phyloP scores from a whole-genome alignment of 805 yeast genomes.

The Saccharomycopsis sp. region DNA sequence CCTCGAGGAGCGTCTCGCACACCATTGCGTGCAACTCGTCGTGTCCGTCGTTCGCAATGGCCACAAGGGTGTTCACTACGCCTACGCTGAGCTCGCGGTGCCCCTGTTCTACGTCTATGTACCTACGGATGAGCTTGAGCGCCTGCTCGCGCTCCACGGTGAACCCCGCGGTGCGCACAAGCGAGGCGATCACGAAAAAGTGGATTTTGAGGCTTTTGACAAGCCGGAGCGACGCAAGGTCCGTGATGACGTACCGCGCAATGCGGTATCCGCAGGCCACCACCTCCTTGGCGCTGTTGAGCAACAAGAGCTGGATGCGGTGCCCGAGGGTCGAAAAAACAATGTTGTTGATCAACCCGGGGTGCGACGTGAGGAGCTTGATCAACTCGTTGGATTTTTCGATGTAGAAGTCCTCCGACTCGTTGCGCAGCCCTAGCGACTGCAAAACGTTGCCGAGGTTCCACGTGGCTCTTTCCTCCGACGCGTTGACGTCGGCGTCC shows the following conservation, averaged over 20 bases:
- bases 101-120: conserved; percentile 51
- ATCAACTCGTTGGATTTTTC: conserved; percentile 63
- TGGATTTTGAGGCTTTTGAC: conserved; percentile 44
- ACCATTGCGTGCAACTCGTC: conserved; percentile 46
- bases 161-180: conserved; percentile 49
- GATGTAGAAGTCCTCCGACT: conserved; percentile 43
- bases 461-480: conserved; percentile 47
- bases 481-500: conserved; percentile 14
- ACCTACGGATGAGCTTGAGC: conserved; percentile 57
- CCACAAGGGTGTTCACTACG: conserved; percentile 50
- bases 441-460: conserved; percentile 55
- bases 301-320: conserved; percentile 53
- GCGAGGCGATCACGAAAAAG: conserved; percentile 53
- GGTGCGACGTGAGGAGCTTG: conserved; percentile 45
- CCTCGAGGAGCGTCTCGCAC: conserved; percentile 48
- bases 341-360: conserved; percentile 58
- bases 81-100: conserved; percentile 49
- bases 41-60: conserved; percentile 49
- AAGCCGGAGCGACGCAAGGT: conserved; percentile 45
- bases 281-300: conserved; percentile 51
- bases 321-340: conserved; percentile 50
- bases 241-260: conserved; percentile 55
- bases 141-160: conserved; percentile 73
- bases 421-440: conserved; percentile 45
- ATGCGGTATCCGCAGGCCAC: conserved; percentile 73